phyloP scores from a whole-genome alignment of 2,329 filamentous ascomycete genomes.

The Pestalotiopsis sp. region DNA sequence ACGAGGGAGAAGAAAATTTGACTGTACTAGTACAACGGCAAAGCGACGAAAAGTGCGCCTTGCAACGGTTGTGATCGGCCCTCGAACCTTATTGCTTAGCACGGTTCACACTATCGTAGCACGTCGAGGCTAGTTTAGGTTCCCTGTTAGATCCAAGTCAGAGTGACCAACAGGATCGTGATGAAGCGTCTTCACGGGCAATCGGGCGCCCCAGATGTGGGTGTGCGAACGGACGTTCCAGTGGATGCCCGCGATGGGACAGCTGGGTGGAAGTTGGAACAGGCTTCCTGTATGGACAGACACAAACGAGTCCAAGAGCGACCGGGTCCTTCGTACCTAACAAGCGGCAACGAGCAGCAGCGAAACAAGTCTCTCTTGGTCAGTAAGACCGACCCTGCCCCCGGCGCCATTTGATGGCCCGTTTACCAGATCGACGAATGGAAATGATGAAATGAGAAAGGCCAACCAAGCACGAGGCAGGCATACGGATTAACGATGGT shows the following conservation, averaged over 20 bases:
- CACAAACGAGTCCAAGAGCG: not conserved
- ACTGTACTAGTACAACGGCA: not conserved
- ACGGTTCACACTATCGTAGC: slow-evolving; percentile 1
- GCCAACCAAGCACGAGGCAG: not conserved
- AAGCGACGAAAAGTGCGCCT: not conserved
- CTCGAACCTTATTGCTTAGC: slow-evolving; percentile 1
- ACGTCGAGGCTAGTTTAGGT: slow-evolving; percentile 1
- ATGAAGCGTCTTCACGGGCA: not conserved
- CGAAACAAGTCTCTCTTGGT: not conserved
- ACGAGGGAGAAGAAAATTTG: not conserved
- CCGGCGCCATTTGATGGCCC: not conserved
- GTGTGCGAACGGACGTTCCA: not conserved
- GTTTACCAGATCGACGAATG: too few relatives aligned
- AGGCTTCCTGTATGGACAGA: slow-evolving; percentile 1
- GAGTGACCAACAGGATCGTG: slow-evolving; percentile 1
- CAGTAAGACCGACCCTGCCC: not conserved
- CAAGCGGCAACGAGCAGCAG: not conserved
- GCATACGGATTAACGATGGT: not conserved
- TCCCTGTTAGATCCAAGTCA: not conserved
- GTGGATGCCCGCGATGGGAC: not conserved
- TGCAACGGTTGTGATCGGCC: slow-evolving; percentile 6
- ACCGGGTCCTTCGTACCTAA: not conserved
- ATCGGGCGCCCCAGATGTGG: not conserved
- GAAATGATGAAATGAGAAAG: not conserved
- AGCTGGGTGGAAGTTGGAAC: not conserved